Conservation (phyloP, 225 moss, liverwort and hornwort species). For the Marchantia paleacea region DNA sequence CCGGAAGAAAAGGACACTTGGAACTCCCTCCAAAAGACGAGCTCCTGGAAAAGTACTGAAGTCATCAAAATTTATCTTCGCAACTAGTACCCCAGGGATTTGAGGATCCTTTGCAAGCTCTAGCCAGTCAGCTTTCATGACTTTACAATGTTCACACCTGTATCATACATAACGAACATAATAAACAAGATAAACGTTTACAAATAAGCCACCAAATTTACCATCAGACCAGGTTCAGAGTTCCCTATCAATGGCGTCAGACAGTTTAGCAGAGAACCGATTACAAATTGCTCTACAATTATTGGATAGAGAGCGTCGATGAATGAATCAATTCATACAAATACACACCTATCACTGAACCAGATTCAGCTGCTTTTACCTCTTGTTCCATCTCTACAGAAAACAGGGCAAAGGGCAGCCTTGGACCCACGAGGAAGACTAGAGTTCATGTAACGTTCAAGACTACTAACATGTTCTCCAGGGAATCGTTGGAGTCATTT, state of each 20-base stretch:
- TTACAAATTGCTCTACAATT: neutral
- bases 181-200: neutral
- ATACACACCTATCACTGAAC: no score
- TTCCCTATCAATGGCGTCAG: neutral
- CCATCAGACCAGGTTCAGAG: no score
- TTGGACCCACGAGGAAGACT: no score
- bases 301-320: no score
- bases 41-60: slow-evolving; percentile 24
- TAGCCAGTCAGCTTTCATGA: slow-evolving; percentile 21
- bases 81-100: slow-evolving; percentile 22
- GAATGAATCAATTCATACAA: no score
- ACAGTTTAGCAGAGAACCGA: neutral
- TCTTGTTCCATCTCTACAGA: no score
- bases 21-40: slow-evolving; percentile 22
- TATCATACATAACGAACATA: neutral
- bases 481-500: no score
- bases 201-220: neutral
- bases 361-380: no score
- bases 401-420: no score
- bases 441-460: no score
- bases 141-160: slow-evolving; percentile 28
- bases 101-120: slow-evolving; percentile 22
- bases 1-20: slow-evolving; percentile 11
- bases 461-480: no score
- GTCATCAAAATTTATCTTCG: slow-evolving; percentile 21